Evolutionary conservation across 2,329 filamentous ascomycete species (phyloP).

Genomic region (Helicocarpus griseus): DNA sequence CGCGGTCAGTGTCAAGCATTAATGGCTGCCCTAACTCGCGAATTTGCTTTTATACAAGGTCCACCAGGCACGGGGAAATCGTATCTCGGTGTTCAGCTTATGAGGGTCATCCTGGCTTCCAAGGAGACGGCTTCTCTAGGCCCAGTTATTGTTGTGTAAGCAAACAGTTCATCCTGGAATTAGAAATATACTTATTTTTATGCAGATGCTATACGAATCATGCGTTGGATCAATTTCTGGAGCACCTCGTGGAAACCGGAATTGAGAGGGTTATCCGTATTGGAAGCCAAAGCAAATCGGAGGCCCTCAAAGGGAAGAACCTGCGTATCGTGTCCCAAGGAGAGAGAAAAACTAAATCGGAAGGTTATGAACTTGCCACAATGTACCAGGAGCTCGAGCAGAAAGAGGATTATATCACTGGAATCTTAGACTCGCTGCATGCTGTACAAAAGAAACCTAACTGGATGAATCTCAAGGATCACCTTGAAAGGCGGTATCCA

Average conservation of each 20-base stretch:
- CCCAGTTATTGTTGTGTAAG: constrained; percentile 21
- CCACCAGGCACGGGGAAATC: constrained; percentile 22
- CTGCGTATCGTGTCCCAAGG: neutral
- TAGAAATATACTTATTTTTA: too few relatives aligned
- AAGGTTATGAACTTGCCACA: neutral
- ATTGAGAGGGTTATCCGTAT: constrained; percentile 19
- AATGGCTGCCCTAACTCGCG: constrained; percentile 12
- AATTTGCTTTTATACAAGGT: constrained; percentile 19
- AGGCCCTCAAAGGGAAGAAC: neutral
- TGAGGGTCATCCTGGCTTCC: constrained; percentile 18
- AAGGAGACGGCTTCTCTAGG: constrained; percentile 19
- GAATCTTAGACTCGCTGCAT: neutral
- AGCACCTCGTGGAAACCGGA: constrained; percentile 16
- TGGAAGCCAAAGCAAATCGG: constrained; percentile 18
- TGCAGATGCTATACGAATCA: constrained; percentile 18
- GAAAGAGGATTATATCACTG: neutral
- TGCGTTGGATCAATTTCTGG: constrained; percentile 22
- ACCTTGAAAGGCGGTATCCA: neutral
- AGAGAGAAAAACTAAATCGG: neutral
- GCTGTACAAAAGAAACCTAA: too few relatives aligned
- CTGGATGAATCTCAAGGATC: neutral
- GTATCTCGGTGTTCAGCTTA: constrained; percentile 14
- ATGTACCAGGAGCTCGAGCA: neutral
- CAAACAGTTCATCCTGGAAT: too few relatives aligned
- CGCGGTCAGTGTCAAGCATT: constrained; percentile 14